Percentiles rank a stretch among this genome's conserved stretches.
These are phyloP conservation scores for Inonotus hispidus DNA, from an alignment of 1,284 basidiomycete species.

Conservation along the genomic window DNA sequence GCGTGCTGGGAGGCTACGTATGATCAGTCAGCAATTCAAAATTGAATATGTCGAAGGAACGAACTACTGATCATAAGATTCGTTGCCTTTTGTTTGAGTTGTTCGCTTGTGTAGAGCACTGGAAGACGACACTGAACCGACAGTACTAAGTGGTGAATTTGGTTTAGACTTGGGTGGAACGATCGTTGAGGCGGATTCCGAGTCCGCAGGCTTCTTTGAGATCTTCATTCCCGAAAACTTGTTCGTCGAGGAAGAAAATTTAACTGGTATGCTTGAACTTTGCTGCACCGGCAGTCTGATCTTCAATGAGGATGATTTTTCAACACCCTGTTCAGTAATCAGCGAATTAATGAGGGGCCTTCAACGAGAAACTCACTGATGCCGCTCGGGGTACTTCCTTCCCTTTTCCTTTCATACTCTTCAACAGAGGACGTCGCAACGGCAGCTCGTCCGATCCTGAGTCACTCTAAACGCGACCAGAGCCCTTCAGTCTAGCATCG, in stretches of 20 bases:
- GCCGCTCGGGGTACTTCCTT: neutral
- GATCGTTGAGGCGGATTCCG: neutral
- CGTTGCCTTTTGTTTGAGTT: neutral
- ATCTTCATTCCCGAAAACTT: conserved; percentile 14
- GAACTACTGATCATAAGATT: neutral
- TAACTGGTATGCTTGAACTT: neutral
- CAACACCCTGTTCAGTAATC: neutral
- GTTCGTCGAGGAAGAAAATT: neutral
- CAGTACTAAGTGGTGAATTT: neutral
- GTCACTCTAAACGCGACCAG: neutral
- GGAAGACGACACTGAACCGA: neutral
- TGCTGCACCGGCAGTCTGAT: neutral
- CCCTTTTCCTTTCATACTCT: conserved; percentile 17
- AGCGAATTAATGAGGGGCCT: neutral
- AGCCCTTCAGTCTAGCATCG: neutral
- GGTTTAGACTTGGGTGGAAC: neutral
- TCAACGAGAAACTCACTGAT: neutral
- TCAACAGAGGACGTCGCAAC: conserved; percentile 5
- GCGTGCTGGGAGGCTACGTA: conserved; percentile 5
- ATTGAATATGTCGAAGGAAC: neutral
- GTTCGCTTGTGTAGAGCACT: neutral
- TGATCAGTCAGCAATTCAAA: neutral
- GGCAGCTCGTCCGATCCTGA: conserved; percentile 20
- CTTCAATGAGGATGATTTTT: neutral
- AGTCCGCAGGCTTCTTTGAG: conserved; percentile 2